Evolutionary conservation across 2,329 filamentous ascomycete species (phyloP).

Genomic region (Pseudopithomyces maydicus): DNA sequence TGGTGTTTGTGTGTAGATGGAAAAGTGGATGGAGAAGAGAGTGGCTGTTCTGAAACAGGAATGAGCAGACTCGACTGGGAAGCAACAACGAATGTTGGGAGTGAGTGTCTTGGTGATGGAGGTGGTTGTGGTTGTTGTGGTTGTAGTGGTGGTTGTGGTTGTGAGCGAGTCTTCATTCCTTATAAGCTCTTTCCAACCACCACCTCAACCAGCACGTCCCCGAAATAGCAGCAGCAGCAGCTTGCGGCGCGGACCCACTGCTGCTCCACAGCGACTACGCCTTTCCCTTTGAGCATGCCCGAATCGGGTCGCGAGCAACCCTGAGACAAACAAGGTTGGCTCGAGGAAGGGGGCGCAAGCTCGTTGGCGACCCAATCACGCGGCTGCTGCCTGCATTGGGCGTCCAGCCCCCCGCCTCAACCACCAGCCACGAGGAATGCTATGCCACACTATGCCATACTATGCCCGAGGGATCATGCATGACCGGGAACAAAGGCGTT

Average conservation of each 20-base stretch:
- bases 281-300: neutral
- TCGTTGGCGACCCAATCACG: constrained; percentile 1
- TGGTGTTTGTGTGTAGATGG: constrained; percentile 6
- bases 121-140: neutral
- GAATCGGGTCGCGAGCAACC: constrained; percentile 5
- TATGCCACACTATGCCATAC: constrained; percentile 1
- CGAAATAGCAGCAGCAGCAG: constrained; percentile 8
- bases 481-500: neutral
- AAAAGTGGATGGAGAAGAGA: no score
- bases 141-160: neutral
- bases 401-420: constrained; percentile 1
- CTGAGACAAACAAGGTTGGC: constrained; percentile 4
- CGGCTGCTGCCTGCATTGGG: neutral
- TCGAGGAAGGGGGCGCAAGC: neutral
- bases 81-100: constrained; percentile 3
- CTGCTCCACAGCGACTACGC: neutral
- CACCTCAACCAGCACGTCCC: neutral
- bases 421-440: constrained; percentile 6
- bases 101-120: neutral
- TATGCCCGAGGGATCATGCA: constrained; percentile 4
- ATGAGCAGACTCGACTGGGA: neutral
- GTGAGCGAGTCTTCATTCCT: neutral
- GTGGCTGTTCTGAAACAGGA: constrained; percentile 1
- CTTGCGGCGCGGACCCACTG: neutral
- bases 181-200: constrained; percentile 6